A percentile compares a stretch with the other conserved stretches of the same genome.
These are phyloP conservation scores for Phialophora verrucosa DNA, from an alignment of 2,329 filamentous ascomycete species.

Conservation along the genomic window DNA sequence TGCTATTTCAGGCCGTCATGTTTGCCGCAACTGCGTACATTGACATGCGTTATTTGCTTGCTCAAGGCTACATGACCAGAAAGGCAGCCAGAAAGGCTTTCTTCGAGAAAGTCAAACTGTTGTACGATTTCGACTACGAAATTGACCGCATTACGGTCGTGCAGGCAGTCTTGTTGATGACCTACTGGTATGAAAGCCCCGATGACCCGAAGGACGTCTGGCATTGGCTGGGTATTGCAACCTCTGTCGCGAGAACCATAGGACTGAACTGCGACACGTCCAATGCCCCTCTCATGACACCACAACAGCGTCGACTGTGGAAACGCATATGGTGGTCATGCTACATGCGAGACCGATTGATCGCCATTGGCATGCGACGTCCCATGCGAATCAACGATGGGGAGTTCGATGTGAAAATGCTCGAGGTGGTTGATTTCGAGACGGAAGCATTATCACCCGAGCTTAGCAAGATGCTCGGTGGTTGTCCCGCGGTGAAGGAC, in stretches of 20 bases:
- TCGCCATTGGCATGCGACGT: constrained; percentile 90
- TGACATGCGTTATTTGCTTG: constrained; percentile 74
- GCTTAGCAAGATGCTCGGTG: constrained; percentile 69
- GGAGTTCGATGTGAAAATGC: constrained; percentile 92
- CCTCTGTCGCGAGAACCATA: constrained; percentile 90
- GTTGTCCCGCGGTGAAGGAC: constrained; percentile 75
- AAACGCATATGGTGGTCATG: constrained; percentile 98
- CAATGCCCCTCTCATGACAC: constrained; percentile 72
- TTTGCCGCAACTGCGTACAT: constrained; percentile 90
- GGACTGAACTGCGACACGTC: constrained; percentile 86
- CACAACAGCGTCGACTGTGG: constrained; percentile 79
- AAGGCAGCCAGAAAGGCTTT: constrained; percentile 86
- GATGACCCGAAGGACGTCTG: constrained; percentile 98
- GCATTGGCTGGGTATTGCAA: constrained; percentile 98
- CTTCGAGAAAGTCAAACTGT: constrained; percentile 78
- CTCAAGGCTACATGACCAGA: constrained; percentile 76
- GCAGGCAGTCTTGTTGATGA: constrained; percentile 88
- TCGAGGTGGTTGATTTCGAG: constrained; percentile 84
- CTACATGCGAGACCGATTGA: constrained; percentile 91
- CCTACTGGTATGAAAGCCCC: constrained; percentile 96
- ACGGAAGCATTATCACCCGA: constrained; percentile 70
- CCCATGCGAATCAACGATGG: constrained; percentile 91
- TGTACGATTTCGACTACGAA: constrained; percentile 97
- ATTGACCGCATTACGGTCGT: constrained; percentile 86
- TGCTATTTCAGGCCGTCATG: constrained; percentile 94